Base-by-base conservation (phyloP, 495 filamentous ascomycete species). In the Penicillium manginii region DNA sequence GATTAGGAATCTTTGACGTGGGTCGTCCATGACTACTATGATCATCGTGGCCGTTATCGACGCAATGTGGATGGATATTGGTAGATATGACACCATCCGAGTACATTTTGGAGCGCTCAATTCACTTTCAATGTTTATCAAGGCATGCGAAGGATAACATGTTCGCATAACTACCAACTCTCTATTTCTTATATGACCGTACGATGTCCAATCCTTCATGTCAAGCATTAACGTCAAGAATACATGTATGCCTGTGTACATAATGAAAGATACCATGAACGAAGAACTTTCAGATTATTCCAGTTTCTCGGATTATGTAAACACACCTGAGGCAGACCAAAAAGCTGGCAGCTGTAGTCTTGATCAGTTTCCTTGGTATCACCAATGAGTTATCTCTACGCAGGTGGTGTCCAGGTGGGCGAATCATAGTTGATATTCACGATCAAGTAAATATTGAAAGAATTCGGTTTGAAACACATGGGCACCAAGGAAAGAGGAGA, bases 251-350 rank as follows among this genome's bases (percentile, higher is more conserved):
- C 53, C 59, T 32, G 37, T 61, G 61, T 66, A 65, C 57, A 66
- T 64, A 66, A 33, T 33, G 35, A 50, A 63, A 68, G 63, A 68
- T 66, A 68, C 58, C 59, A 62, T 46, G 56, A 58, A 64, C 33
- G 39, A 60, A 46, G 40, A 43, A 43, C 40, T n/a, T n/a, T 37
- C 14, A n/a, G 17, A 9, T 43, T 43, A 43, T 43, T 4, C 17
- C 7, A 19, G 40, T 19, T 17, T 43, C 40, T 29, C 26, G 6
- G 5, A 29, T 29, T 29, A 7, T 29, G 26, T 29, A 29, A 29
- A 29, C 26, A 29, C 26, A 7, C n/a, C n/a, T n/a, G n/a, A n/a
- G 9, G 5, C 26, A 29, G 26, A 8, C 26, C 26, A 29, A 29
- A 29, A 29, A 8, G 26, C 26, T 7, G 9, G 9, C 26, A 1